Percentiles rank a stretch among this genome's conserved stretches.
Conservation (phyloP, 108 stramenopile genomes). For the Licmophora abbreviata region DNA sequence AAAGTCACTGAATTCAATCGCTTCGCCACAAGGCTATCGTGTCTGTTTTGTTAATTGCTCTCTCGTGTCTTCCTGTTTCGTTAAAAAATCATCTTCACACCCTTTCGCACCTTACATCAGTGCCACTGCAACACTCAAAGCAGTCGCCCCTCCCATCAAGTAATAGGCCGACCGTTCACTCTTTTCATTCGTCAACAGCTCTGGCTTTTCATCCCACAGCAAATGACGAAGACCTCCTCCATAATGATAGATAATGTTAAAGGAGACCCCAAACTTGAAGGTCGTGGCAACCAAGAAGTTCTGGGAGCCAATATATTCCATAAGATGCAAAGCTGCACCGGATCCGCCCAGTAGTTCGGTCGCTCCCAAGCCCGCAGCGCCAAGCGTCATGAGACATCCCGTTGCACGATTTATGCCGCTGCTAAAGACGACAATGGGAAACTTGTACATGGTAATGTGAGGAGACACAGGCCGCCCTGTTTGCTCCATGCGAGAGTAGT, state of each 20-base stretch:
- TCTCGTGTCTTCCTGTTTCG: too few relatives aligned
- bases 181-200: constrained; percentile 52
- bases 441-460: constrained; percentile 92
- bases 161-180: constrained; percentile 65
- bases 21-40: too few relatives aligned
- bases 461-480: constrained; percentile 89
- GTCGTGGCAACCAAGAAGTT: constrained; percentile 45
- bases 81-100: too few relatives aligned
- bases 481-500: constrained; percentile 66
- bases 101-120: too few relatives aligned
- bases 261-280: constrained; percentile 84
- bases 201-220: constrained; percentile 67
- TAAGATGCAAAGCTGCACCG: constrained; percentile 63
- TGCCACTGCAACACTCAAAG: constrained; percentile 37
- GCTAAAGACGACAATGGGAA: constrained; percentile 80
- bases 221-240: constrained; percentile 80
- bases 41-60: too few relatives aligned
- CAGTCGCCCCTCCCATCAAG: constrained; percentile 44
- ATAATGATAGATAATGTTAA: constrained; percentile 90
- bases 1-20: too few relatives aligned
- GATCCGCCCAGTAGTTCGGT: constrained; percentile 66
- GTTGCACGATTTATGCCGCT: constrained; percentile 93
- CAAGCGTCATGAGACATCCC: constrained; percentile 75
- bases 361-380: constrained; percentile 68
- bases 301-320: constrained; percentile 61